phyloP scores from a whole-genome alignment of 306 rosid species.

The Lathyrus oleraceus region DNA sequence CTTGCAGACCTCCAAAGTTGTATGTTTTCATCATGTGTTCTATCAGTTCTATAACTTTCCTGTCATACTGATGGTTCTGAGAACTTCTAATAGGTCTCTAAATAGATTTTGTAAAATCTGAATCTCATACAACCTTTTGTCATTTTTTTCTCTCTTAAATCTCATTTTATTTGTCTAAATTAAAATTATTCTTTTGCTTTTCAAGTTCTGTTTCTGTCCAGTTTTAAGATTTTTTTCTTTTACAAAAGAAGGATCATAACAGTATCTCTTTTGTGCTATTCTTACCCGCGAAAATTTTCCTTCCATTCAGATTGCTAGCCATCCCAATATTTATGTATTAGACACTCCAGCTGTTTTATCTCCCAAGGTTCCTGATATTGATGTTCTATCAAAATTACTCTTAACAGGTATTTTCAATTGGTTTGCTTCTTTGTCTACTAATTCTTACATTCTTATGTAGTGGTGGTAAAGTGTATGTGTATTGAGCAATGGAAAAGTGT shows the following conservation, averaged over 20 bases:
- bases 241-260: neutral
- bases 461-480: neutral
- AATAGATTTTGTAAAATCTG: too few relatives aligned
- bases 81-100: too few relatives aligned
- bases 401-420: slow-evolving; percentile 63
- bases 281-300: slow-evolving; percentile 25
- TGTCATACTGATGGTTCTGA: too few relatives aligned
- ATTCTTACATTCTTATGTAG: neutral
- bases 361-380: slow-evolving; percentile 55
- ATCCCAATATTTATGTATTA: slow-evolving; percentile 83
- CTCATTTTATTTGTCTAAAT: too few relatives aligned
- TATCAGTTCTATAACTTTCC: too few relatives aligned
- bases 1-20: too few relatives aligned
- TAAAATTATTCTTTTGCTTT: too few relatives aligned
- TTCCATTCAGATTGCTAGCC: slow-evolving; percentile 80
- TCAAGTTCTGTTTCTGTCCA: too few relatives aligned
- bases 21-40: too few relatives aligned
- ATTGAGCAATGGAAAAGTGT: neutral
- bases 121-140: too few relatives aligned
- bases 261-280: neutral
- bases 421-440: slow-evolving; percentile 33
- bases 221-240: too few relatives aligned
- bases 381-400: slow-evolving; percentile 63
- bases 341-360: slow-evolving; percentile 89
- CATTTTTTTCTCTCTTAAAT: too few relatives aligned